Base-by-base conservation (phyloP, 2,329 filamentous ascomycete genomes). In the Ceratocystis eucalypticola region DNA sequence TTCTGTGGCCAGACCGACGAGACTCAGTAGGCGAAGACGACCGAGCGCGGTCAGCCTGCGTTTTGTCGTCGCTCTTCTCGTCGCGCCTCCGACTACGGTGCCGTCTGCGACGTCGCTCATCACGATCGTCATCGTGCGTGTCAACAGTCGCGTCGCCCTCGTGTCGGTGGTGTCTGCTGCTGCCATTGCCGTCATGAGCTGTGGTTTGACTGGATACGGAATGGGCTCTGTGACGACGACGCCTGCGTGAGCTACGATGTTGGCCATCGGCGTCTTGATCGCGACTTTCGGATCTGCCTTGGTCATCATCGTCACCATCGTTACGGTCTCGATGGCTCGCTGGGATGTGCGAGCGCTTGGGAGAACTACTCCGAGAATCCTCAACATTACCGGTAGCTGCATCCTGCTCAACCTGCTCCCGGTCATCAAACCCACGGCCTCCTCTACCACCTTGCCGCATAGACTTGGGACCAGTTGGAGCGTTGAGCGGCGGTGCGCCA, bases 381-480 rank as follows among this genome's bases (percentile, higher is more conserved):
- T 67, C 62, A 37, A 53, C 53, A 20, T 33, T 44, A 33, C 53
- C 55, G n/a, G 48, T 66, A 10, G 37, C 61, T n/a, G 41, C 45
- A 41, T 61, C 46, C 22, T 63, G 53, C 44, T 55, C 65, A 20
- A 72, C 74, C 45, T 74, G 72, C 65, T 69, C 71, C 67, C 71
- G 71, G 63, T 77, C 74, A 69, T 77, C 77, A 70, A 74, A 75
- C 46, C 81, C 76, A 69, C 75, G 80, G 72, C 77, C 78, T 48
- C 80, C 80, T 69, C 79, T 76, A 28, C 82, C 82, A 37, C 91
- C 91, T 75, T 94, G 88, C 69, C 93, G 84, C 90, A 97, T 96
- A 20, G 94, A 94, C 76, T 94, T 92, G 61, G 94, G 94, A 8
- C 92, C 94, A 65, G 88, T 96, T 33, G 94, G 94, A 33, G 94